A percentile compares a stretch with the other conserved stretches of the same genome.
Conservation (phyloP, 2,329 filamentous ascomycete genomes). For the Alternaria dauci region DNA sequence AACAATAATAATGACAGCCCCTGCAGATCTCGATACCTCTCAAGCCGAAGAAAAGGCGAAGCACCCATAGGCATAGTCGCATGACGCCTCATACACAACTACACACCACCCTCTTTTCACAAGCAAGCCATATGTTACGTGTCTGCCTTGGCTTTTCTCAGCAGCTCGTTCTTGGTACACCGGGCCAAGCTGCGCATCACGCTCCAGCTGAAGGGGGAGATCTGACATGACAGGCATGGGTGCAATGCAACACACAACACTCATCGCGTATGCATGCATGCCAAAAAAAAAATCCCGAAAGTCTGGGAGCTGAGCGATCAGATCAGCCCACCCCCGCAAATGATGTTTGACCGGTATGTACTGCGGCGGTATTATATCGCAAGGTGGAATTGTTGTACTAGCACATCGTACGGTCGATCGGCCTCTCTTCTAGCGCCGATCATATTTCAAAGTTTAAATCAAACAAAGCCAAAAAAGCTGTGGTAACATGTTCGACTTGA, state of each 20-base stretch:
- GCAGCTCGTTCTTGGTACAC: not conserved
- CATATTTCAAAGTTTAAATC: not conserved
- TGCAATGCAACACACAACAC: constrained; percentile 4
- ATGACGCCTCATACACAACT: not conserved
- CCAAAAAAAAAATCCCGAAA: not conserved
- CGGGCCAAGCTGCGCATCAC: not conserved
- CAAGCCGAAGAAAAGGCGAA: not conserved
- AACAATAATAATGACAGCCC: not conserved
- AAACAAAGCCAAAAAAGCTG: not conserved
- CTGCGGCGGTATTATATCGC: not conserved
- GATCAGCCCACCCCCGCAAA: not conserved
- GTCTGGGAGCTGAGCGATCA: not conserved
- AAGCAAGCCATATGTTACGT: not conserved
- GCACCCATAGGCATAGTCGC: not conserved
- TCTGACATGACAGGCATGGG: not conserved
- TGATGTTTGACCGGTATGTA: not conserved
- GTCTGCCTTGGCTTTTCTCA: not conserved
- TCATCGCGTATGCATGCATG: not conserved
- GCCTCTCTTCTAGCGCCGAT: not conserved
- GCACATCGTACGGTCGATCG: not conserved
- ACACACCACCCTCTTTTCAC: not conserved
- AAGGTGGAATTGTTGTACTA: not conserved
- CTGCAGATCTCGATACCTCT: not conserved
- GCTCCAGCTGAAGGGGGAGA: not conserved
- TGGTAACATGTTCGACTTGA: not conserved